Conservation (phyloP, 768 basidiomycete genomes). For the Gymnopilus junonius region DNA sequence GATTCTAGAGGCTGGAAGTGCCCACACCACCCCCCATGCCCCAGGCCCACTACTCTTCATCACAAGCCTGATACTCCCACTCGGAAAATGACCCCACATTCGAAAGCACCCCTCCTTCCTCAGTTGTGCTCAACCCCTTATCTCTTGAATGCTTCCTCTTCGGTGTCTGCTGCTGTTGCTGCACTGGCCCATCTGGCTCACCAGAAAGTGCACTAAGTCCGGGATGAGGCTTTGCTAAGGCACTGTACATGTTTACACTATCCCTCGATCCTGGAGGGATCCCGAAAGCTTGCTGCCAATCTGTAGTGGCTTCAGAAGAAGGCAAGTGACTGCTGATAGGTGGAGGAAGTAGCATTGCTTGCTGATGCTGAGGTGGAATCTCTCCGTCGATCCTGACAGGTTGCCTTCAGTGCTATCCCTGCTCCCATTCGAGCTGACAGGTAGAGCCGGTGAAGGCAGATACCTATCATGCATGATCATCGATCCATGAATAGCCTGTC, state of each 20-base stretch:
- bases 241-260: constrained; percentile 45
- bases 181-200: constrained; percentile 11
- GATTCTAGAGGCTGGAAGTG: no score
- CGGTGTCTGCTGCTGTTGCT: constrained; percentile 10
- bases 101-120: constrained; percentile 33
- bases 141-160: constrained; percentile 41
- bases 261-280: constrained; percentile 35
- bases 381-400: constrained; percentile 31
- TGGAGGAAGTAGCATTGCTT: neutral
- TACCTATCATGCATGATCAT: constrained; percentile 28
- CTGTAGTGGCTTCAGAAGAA: neutral
- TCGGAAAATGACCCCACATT: no score
- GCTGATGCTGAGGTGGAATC: neutral
- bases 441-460: constrained; percentile 36
- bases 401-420: constrained; percentile 19
- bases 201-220: neutral
- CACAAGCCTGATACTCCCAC: neutral
- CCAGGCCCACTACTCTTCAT: neutral
- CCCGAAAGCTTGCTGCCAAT: constrained; percentile 29
- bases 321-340: neutral
- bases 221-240: constrained; percentile 25
- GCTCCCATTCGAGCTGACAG: constrained; percentile 6
- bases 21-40: neutral
- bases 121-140: constrained; percentile 12
- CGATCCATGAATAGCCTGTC: constrained; percentile 43